phyloP scores from a whole-genome alignment of 108 stramenopile genomes.

The Skeletonema marinoi region DNA sequence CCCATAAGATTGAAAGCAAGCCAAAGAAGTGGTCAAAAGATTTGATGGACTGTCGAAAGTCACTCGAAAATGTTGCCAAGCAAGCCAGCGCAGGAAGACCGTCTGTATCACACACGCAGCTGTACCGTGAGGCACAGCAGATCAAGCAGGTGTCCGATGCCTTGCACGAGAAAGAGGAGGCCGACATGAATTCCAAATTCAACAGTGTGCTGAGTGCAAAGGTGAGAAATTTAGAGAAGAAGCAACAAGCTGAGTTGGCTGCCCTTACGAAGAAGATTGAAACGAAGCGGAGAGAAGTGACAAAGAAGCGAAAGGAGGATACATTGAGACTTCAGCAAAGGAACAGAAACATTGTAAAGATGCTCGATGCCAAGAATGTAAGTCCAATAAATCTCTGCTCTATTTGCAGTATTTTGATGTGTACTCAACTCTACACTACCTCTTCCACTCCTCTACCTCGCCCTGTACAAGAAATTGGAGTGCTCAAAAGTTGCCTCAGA shows the following conservation, averaged over 20 bases:
- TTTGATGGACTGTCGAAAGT: constrained; percentile 13
- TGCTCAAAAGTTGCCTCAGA: neutral
- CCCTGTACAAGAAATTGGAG: neutral
- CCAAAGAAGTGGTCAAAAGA: constrained; percentile 16
- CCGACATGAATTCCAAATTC: constrained; percentile 16
- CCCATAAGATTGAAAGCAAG: neutral
- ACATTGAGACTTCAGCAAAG: neutral
- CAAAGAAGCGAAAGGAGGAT: neutral
- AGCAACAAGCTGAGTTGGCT: constrained; percentile 5
- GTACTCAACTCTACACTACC: too few species aligned
- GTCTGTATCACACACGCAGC: neutral
- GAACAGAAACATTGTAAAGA: constrained; percentile 9
- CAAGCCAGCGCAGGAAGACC: neutral
- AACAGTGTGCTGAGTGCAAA: neutral
- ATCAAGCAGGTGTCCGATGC: constrained; percentile 15
- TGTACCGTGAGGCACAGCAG: constrained; percentile 20
- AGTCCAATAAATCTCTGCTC: neutral
- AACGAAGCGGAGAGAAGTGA: constrained; percentile 3
- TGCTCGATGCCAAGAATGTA: neutral
- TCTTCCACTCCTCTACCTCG: too few species aligned
- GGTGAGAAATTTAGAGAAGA: neutral
- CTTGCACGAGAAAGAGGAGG: constrained; percentile 4
- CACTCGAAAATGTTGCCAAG: constrained; percentile 6
- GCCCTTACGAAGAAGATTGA: constrained; percentile 8
- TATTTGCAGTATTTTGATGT: too few species aligned